Conservation (phyloP, 2,329 filamentous ascomycete genomes). For the Phyllosticta citrichinensis region DNA sequence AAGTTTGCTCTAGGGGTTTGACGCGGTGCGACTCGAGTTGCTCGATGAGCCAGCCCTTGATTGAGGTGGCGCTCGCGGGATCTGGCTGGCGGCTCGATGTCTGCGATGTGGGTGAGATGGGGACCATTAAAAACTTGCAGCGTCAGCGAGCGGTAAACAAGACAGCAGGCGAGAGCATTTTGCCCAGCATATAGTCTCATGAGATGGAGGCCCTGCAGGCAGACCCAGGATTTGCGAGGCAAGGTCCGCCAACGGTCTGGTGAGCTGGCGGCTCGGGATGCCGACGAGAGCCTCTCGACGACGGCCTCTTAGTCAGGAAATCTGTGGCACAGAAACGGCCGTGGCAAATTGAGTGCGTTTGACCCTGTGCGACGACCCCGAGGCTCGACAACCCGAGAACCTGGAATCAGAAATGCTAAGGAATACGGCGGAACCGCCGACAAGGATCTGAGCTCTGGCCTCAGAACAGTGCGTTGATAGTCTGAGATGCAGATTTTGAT, state of each 20-base stretch:
- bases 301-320: not conserved
- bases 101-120: not conserved
- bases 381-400: not conserved
- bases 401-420: constrained; percentile 1
- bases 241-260: not conserved
- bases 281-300: not conserved
- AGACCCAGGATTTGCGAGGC: not conserved
- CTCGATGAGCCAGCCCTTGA: not conserved
- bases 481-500: not conserved
- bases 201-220: not conserved
- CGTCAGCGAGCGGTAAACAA: not conserved
- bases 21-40: not conserved
- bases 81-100: not conserved
- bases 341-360: constrained; percentile 4
- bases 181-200: not conserved
- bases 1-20: not conserved
- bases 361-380: not conserved
- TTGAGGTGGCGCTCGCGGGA: not conserved
- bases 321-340: constrained; percentile 7
- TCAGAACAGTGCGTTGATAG: not conserved
- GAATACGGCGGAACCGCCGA: not conserved
- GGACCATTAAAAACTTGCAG: not conserved
- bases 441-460: not conserved
- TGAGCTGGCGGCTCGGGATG: not conserved
- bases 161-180: not conserved